Percentiles rank a stretch among this genome's conserved stretches.
phyloP scores from a whole-genome alignment of 2,329 filamentous ascomycete species.

The Nothopassalora personata region DNA sequence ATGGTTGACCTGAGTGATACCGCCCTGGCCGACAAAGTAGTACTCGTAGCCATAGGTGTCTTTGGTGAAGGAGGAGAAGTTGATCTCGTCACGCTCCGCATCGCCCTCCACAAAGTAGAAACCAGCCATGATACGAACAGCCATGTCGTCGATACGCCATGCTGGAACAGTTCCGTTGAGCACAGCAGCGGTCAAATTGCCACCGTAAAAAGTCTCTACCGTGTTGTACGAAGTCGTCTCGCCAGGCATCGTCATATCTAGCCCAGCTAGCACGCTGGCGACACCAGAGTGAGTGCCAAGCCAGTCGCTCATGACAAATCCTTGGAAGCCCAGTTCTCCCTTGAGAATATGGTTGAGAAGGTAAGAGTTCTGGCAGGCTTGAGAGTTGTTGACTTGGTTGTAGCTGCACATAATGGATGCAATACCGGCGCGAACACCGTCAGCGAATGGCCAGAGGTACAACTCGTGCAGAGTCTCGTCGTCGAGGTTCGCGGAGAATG shows the following conservation, averaged over 20 bases:
- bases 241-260: conserved; percentile 42
- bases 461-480: conserved; percentile 71
- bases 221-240: conserved; percentile 66
- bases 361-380: conserved; percentile 60
- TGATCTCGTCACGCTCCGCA: conserved; percentile 41
- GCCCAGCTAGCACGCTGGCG: conserved; percentile 26
- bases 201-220: conserved; percentile 58
- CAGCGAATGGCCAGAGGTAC: conserved; percentile 82
- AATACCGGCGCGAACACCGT: conserved; percentile 71
- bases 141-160: conserved; percentile 32
- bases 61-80: conserved; percentile 44
- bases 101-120: conserved; percentile 50
- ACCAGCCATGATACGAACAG: conserved; percentile 29
- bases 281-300: conserved; percentile 35
- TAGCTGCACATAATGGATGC: conserved; percentile 75
- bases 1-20: conserved; percentile 60
- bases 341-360: conserved; percentile 61
- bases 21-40: conserved; percentile 54
- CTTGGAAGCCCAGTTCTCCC: conserved; percentile 47
- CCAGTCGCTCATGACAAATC: conserved; percentile 48
- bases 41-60: conserved; percentile 64
- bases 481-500: conserved; percentile 64
- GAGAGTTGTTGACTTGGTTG: conserved; percentile 65
- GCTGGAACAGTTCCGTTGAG: conserved; percentile 30
- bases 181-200: conserved; percentile 30